These are phyloP conservation scores for Echria macrotheca DNA, from an alignment of 495 filamentous ascomycete species.

Conservation along the genomic window DNA sequence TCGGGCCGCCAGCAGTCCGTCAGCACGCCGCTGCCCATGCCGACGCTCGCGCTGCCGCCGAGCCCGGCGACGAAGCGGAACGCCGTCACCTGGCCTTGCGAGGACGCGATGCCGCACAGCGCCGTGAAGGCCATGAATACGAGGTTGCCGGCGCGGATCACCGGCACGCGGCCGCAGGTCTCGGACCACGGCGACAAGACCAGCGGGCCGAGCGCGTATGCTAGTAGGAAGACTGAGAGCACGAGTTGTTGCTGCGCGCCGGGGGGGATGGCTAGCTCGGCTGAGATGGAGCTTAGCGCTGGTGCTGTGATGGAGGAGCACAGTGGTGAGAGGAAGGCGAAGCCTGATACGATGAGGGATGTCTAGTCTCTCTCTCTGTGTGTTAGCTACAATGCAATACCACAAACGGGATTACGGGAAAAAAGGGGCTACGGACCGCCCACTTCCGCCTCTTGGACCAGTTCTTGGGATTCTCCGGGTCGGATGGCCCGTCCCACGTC, in stretches of 20 bases:
- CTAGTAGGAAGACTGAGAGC: slow-evolving; percentile 47
- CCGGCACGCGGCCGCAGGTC: slow-evolving; percentile 23
- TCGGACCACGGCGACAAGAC: slow-evolving; percentile 32
- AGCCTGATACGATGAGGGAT: slow-evolving; percentile 39
- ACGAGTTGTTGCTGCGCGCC: slow-evolving; percentile 23
- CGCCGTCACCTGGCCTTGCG: slow-evolving; percentile 19
- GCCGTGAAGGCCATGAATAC: slow-evolving; percentile 32
- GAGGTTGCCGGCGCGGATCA: slow-evolving; percentile 24
- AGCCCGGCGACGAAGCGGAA: slow-evolving; percentile 31
- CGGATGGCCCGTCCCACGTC: slow-evolving; percentile 22
- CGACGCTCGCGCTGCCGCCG: slow-evolving; percentile 23
- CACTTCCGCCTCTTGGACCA: slow-evolving; percentile 47
- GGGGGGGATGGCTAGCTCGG: slow-evolving; percentile 23
- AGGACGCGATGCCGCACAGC: slow-evolving; percentile 27
- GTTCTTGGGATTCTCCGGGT: slow-evolving; percentile 25
- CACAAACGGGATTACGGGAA: not conserved
- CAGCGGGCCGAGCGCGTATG: slow-evolving; percentile 38
- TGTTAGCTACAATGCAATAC: not conserved
- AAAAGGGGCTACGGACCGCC: slow-evolving; percentile 35
- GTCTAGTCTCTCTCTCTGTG: not conserved
- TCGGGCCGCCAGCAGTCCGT: slow-evolving; percentile 21
- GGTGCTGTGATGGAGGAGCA: slow-evolving; percentile 30
- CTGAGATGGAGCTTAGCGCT: slow-evolving; percentile 22
- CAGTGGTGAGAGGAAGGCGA: slow-evolving; percentile 19
- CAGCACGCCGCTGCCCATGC: slow-evolving; percentile 12